Percentiles rank a stretch among this genome's conserved stretches.
These are phyloP conservation scores for Stachybotrys echinatus DNA, from an alignment of 2,329 filamentous ascomycete species.

Conservation along the genomic window DNA sequence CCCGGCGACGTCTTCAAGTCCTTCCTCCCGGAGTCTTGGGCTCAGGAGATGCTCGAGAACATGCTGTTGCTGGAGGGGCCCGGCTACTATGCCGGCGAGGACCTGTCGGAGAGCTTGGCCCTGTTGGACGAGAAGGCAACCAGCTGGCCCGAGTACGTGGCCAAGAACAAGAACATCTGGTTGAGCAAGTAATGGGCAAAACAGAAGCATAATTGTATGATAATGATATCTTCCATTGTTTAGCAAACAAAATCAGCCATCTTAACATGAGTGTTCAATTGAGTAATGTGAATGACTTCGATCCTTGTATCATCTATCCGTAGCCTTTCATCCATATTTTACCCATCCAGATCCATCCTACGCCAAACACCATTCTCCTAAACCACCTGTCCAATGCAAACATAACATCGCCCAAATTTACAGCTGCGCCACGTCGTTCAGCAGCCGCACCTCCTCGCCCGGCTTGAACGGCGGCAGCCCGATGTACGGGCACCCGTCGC, in stretches of 20 bases:
- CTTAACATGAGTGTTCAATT: no score
- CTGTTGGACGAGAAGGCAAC: slow-evolving; percentile 30
- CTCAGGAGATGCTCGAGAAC: slow-evolving; percentile 35
- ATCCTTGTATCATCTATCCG: no score
- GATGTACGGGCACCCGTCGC: slow-evolving; percentile 72
- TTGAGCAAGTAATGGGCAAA: not conserved
- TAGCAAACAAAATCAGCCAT: no score
- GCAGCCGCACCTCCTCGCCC: slow-evolving; percentile 83
- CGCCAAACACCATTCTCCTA: not conserved
- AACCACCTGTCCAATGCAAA: no score
- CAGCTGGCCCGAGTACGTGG: slow-evolving; percentile 31
- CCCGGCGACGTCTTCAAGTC: slow-evolving; percentile 28
- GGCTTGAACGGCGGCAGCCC: slow-evolving; percentile 95
- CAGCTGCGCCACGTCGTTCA: slow-evolving; percentile 83
- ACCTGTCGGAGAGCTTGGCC: slow-evolving; percentile 22
- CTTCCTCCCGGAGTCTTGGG: slow-evolving; percentile 19
- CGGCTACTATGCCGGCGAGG: slow-evolving; percentile 33
- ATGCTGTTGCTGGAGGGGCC: slow-evolving; percentile 34
- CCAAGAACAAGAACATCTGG: slow-evolving; percentile 24
- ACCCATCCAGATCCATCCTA: not conserved
- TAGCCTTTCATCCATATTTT: not conserved
- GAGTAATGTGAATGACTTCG: no score
- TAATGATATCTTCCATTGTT: no score
- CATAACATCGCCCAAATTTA: no score
- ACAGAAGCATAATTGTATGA: not conserved